Conservation (phyloP, 176 grass and related monocot species). For the Cocos nucifera region DNA sequence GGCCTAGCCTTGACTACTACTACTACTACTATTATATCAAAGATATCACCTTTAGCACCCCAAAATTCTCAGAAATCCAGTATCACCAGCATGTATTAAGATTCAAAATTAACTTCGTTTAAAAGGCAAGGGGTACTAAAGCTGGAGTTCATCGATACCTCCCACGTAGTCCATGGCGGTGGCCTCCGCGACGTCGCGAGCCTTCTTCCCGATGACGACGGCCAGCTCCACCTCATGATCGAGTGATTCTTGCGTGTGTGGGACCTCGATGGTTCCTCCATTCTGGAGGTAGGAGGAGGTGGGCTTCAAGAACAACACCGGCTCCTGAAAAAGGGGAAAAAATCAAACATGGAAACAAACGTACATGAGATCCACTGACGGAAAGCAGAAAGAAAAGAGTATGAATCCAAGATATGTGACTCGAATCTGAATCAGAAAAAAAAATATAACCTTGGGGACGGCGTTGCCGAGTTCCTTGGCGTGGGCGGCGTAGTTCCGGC, state of each 20-base stretch:
- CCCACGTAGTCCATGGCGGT: conserved; percentile 84
- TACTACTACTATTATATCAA: too few species aligned
- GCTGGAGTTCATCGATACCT: conserved; percentile 32
- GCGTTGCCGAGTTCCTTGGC: conserved; percentile 89
- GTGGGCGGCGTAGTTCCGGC: conserved; percentile 66
- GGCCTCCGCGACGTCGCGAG: conserved; percentile 48
- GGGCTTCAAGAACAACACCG: conserved; percentile 85
- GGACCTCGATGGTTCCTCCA: conserved; percentile 65
- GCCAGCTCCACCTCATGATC: conserved; percentile 97
- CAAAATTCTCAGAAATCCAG: too few species aligned
- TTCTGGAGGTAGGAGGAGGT: conserved; percentile 88
- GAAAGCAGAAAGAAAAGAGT: neutral
- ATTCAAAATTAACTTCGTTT: too few species aligned
- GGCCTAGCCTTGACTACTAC: too few species aligned
- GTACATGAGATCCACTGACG: neutral
- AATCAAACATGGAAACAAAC: neutral
- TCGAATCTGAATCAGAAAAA: neutral
- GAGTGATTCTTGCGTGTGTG: conserved; percentile 68
- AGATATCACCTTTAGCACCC: too few species aligned
- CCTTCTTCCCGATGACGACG: conserved; percentile 65
- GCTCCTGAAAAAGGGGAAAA: conserved; percentile 37
- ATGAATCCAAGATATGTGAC: neutral
- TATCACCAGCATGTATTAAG: too few species aligned
- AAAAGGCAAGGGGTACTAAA: too few species aligned
- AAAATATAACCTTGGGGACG: conserved; percentile 56